Percentiles rank a stretch among this genome's conserved stretches.
Evolutionary conservation across 495 filamentous ascomycete genomes (phyloP).

Genomic region (Penicillium bialowiezense): DNA sequence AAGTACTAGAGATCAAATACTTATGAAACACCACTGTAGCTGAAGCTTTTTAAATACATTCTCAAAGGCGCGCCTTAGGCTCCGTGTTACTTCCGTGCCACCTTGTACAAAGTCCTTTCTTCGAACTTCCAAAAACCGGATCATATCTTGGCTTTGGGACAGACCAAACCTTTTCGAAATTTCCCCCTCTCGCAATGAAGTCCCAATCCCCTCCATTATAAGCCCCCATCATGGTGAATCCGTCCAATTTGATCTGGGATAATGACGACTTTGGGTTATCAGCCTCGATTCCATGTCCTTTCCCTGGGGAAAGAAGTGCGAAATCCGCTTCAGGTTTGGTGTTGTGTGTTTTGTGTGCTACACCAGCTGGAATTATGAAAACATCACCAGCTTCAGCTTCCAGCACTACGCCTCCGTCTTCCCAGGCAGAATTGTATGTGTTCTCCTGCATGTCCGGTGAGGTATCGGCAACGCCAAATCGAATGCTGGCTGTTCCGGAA

Average conservation of each 20-base stretch:
- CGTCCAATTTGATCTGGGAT: conserved; percentile 3
- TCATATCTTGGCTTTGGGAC: conserved; percentile 26
- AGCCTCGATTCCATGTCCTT: conserved; percentile 13
- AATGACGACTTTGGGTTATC: conserved; percentile 10
- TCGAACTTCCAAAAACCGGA: conserved; percentile 27
- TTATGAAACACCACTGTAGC: too few relatives aligned
- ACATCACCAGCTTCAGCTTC: conserved; percentile 31
- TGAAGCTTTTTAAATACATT: too few relatives aligned
- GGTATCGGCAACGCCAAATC: conserved; percentile 36
- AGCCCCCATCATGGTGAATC: conserved; percentile 19
- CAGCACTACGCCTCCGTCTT: conserved; percentile 19
- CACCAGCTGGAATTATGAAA: conserved; percentile 36
- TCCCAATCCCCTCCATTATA: conserved; percentile 11
- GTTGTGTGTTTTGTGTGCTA: conserved; percentile 33
- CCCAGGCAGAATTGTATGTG: conserved; percentile 19
- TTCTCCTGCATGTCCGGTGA: conserved; percentile 16
- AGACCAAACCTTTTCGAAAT: conserved; percentile 13
- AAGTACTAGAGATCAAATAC: too few relatives aligned
- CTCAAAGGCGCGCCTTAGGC: too few relatives aligned
- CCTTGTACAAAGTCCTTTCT: not conserved
- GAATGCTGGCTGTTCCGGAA: conserved; percentile 30
- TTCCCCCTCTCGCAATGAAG: conserved; percentile 12
- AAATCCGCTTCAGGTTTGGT: conserved; percentile 15
- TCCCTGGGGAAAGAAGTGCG: conserved; percentile 22
- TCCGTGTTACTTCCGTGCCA: conserved; percentile 1